Conservation (phyloP, 805 yeast species). For the Wickerhamomyces queroliae region DNA sequence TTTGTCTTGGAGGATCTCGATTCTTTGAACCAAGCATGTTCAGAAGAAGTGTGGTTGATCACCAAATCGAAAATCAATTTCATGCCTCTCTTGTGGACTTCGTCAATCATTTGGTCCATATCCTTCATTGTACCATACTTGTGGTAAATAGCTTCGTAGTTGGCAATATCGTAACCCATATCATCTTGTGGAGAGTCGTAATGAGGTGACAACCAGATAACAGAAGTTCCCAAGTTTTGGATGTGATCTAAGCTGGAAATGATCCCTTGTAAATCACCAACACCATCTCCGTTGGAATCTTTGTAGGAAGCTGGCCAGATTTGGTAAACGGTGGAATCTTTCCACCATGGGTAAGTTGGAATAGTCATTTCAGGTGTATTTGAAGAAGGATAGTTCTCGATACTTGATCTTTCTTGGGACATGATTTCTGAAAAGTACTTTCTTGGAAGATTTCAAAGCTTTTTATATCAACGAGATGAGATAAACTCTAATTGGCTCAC, state of each 20-base stretch:
- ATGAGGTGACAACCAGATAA: constrained; percentile 53
- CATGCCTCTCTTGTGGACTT: constrained; percentile 43
- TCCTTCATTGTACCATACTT: constrained; percentile 50
- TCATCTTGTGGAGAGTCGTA: constrained; percentile 59
- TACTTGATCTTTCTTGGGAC: no score
- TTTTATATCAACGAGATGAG: no score
- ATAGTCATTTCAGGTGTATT: constrained; percentile 1
- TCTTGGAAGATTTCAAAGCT: no score
- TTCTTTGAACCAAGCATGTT: constrained; percentile 55
- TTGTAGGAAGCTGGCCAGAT: constrained; percentile 57
- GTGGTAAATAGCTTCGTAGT: constrained; percentile 46
- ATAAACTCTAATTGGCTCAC: no score
- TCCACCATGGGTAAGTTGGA: constrained; percentile 39
- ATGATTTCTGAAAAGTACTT: no score
- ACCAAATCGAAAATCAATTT: constrained; percentile 50
- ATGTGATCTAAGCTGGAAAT: constrained; percentile 45
- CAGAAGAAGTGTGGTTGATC: constrained; percentile 50
- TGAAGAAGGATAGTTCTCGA: no score
- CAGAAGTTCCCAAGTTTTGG: constrained; percentile 42
- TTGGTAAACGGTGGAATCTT: constrained; percentile 51
- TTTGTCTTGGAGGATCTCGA: constrained; percentile 43
- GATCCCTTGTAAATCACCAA: constrained; percentile 53
- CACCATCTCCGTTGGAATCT: constrained; percentile 54
- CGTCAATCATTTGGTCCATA: constrained; percentile 41
- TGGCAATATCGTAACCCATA: constrained; percentile 57